phyloP scores from a whole-genome alignment of 352 stramenopile genomes.

The Pythium rishiriense region DNA sequence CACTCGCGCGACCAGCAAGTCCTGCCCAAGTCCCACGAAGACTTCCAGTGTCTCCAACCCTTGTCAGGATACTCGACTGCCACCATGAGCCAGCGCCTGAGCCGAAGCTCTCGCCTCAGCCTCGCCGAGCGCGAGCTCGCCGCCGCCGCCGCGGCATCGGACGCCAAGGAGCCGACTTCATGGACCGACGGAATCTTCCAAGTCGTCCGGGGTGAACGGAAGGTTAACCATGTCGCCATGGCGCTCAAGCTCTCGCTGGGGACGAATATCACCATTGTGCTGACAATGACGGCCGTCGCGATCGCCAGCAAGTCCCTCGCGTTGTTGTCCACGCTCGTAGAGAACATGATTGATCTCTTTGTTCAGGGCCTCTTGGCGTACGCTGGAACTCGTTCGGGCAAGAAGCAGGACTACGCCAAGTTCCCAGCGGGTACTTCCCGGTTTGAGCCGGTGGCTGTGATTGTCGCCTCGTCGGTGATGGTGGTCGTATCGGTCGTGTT shows the following conservation, averaged over 20 bases:
- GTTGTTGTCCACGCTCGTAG: conserved; percentile 89
- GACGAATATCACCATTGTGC: conserved; percentile 68
- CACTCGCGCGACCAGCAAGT: background rate
- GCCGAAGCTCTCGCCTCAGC: conserved; percentile 23
- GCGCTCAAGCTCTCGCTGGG: conserved; percentile 55
- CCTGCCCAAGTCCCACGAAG: background rate
- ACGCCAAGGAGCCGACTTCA: background rate
- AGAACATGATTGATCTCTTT: conserved; percentile 93
- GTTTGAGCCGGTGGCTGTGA: conserved; percentile 92
- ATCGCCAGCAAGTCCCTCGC: conserved; percentile 84
- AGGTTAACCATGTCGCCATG: conserved; percentile 54
- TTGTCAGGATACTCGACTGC: too few relatives aligned
- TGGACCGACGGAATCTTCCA: conserved; percentile 27
- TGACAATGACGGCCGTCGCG: conserved; percentile 70
- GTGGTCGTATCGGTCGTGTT: conserved; percentile 88
- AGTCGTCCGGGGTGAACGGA: conserved; percentile 34
- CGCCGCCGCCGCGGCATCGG: background rate
- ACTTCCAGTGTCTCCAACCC: background rate
- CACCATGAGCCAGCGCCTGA: conserved; percentile 19
- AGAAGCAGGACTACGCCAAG: conserved; percentile 82
- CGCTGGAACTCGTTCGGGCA: conserved; percentile 77
- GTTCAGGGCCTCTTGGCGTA: conserved; percentile 90
- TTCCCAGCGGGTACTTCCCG: conserved; percentile 91
- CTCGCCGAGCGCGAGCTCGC: conserved; percentile 18
- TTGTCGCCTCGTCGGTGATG: conserved; percentile 92